Evolutionary conservation across 2,329 filamentous ascomycete genomes (phyloP).

Genomic region (Calonectria ilicicola): DNA sequence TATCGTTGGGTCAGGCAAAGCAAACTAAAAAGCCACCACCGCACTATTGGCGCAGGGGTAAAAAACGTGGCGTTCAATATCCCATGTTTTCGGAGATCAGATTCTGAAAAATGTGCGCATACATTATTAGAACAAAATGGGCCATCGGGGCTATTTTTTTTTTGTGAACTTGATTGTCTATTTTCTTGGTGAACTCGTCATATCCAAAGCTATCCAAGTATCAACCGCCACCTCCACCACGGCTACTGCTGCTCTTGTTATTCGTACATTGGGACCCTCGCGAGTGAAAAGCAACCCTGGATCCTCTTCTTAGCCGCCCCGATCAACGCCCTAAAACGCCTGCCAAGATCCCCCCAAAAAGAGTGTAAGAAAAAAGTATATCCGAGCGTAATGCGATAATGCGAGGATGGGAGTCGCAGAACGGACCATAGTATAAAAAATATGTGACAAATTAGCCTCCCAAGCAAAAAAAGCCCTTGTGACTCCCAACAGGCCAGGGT

Average conservation of each 20-base stretch:
- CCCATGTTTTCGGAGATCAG: no score
- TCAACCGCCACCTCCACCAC: no score
- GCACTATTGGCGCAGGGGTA: no score
- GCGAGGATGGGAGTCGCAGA: neutral
- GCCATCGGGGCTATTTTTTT: neutral
- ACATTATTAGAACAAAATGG: no score
- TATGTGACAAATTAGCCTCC: neutral
- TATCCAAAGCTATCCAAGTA: no score
- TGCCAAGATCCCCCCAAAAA: neutral
- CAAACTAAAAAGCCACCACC: no score
- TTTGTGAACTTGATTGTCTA: neutral
- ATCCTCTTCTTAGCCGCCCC: neutral
- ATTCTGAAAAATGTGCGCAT: no score
- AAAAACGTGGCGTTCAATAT: no score
- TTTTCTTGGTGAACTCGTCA: neutral
- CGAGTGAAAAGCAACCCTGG: neutral
- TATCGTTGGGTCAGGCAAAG: neutral
- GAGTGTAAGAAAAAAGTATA: neutral
- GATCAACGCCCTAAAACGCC: neutral
- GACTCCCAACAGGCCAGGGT: neutral
- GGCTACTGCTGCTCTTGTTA: neutral
- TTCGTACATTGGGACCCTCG: neutral
- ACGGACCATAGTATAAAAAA: neutral
- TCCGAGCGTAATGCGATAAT: neutral
- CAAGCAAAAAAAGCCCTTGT: neutral